Conservation (phyloP, 129 eudicot species). For the Dittrichia graveolens region DNA sequence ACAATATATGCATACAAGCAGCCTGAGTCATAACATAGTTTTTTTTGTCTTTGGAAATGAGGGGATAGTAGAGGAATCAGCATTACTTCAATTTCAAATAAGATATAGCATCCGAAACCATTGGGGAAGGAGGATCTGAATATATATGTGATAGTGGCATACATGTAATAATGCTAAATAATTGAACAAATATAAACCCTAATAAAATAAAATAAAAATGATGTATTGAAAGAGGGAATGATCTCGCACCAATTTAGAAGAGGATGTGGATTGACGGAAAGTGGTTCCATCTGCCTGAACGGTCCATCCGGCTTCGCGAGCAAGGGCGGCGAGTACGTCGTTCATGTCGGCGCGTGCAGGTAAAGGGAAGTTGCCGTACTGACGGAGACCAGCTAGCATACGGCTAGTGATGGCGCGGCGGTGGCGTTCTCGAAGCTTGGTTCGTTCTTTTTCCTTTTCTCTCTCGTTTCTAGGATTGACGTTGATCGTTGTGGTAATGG, state of each 20-base stretch:
- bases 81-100: too few species aligned
- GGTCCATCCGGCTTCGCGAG: conserved; percentile 69
- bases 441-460: conserved; percentile 75
- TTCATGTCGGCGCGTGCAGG: conserved; percentile 80
- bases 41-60: too few species aligned
- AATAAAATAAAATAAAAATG: neutral
- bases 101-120: too few species aligned
- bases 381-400: conserved; percentile 73
- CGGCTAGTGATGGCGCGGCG: conserved; percentile 76
- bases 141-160: neutral
- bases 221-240: neutral
- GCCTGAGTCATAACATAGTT: too few species aligned
- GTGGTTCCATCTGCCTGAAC: conserved; percentile 67
- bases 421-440: conserved; percentile 71
- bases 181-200: conserved; percentile 8
- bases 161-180: conserved; percentile 1
- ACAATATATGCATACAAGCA: too few species aligned
- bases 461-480: conserved; percentile 53
- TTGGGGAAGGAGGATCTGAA: too few species aligned
- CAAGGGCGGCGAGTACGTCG: conserved; percentile 71
- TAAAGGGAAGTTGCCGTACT: conserved; percentile 65
- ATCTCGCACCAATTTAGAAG: conserved; percentile 22
- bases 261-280: conserved; percentile 41
- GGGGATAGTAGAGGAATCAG: too few species aligned
- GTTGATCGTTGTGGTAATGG: conserved; percentile 22